A percentile compares a stretch with the other conserved stretches of the same genome.
Conservation (phyloP, 2,329 filamentous ascomycete species). For the Akanthomyces dipterigenus region DNA sequence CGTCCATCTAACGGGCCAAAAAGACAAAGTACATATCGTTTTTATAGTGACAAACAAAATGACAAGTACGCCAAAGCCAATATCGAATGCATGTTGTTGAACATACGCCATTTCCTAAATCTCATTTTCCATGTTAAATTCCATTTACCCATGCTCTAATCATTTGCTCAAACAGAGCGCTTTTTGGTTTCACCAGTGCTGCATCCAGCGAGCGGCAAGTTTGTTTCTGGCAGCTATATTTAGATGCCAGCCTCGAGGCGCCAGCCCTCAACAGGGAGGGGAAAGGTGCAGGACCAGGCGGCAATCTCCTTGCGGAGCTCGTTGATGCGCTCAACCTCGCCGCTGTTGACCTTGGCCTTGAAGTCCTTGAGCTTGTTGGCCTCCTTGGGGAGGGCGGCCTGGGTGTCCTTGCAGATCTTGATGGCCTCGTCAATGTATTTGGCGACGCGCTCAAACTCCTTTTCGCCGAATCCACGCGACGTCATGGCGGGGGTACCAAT, state of each 20-base stretch:
- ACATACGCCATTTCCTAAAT: conserved; percentile 8
- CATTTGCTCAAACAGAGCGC: neutral
- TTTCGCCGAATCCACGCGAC: conserved; percentile 82
- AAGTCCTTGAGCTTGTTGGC: conserved; percentile 99
- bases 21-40: neutral
- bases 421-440: conserved; percentile 83
- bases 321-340: conserved; percentile 74
- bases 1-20: neutral
- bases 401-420: conserved; percentile 84
- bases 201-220: too few species aligned
- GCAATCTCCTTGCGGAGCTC: conserved; percentile 84
- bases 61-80: conserved; percentile 1
- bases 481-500: conserved; percentile 98
- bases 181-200: neutral
- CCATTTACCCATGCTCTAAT: conserved; percentile 1
- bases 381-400: conserved; percentile 81
- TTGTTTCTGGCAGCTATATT: conserved; percentile 16
- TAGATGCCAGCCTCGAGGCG: conserved; percentile 54
- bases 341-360: conserved; percentile 80
- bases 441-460: conserved; percentile 87
- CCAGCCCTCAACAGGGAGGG: conserved; percentile 78
- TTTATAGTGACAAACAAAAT: conserved; percentile 5
- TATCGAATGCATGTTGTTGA: conserved; percentile 13
- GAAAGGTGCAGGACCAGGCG: conserved; percentile 81
- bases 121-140: conserved; percentile 13